Evolutionary conservation across 768 basidiomycete genomes (phyloP).

Genomic region (Leccinum aurantiacum): DNA sequence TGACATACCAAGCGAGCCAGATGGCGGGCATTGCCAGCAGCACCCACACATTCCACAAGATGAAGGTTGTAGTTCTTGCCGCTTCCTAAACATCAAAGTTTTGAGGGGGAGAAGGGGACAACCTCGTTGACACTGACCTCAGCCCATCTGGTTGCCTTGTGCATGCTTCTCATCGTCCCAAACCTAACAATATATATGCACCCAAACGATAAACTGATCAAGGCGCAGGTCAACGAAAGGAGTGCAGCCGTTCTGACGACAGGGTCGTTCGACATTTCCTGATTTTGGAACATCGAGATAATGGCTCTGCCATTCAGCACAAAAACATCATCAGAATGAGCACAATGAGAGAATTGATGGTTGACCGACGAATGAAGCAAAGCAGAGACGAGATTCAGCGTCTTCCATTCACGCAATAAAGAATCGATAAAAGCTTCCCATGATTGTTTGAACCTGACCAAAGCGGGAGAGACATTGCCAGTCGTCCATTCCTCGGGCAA

Average conservation of each 20-base stretch:
- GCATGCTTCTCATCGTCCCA: slow-evolving; percentile 69
- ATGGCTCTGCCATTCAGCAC: slow-evolving; percentile 49
- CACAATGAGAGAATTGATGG: neutral
- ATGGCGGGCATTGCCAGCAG: slow-evolving; percentile 64
- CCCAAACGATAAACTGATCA: slow-evolving; percentile 72
- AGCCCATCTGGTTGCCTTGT: slow-evolving; percentile 70
- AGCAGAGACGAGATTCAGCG: slow-evolving; percentile 70
- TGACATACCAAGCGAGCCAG: slow-evolving; percentile 65
- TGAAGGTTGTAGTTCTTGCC: slow-evolving; percentile 44
- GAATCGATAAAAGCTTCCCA: slow-evolving; percentile 77
- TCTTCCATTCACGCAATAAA: slow-evolving; percentile 74
- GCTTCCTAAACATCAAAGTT: slow-evolving; percentile 49
- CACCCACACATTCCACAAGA: slow-evolving; percentile 70
- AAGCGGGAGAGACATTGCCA: slow-evolving; percentile 56
- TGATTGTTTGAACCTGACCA: slow-evolving; percentile 59
- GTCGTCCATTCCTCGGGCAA: slow-evolving; percentile 54
- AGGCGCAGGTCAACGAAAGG: slow-evolving; percentile 61
- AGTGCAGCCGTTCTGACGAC: slow-evolving; percentile 61
- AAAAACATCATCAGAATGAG: neutral
- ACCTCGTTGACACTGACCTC: slow-evolving; percentile 43
- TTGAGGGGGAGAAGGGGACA: neutral
- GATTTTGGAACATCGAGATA: slow-evolving; percentile 63
- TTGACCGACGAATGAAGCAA: slow-evolving; percentile 48
- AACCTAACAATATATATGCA: slow-evolving; percentile 75
- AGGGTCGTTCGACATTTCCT: slow-evolving; percentile 53